phyloP scores from a whole-genome alignment of 108 stramenopile genomes.

The Cyclotella baltica region DNA sequence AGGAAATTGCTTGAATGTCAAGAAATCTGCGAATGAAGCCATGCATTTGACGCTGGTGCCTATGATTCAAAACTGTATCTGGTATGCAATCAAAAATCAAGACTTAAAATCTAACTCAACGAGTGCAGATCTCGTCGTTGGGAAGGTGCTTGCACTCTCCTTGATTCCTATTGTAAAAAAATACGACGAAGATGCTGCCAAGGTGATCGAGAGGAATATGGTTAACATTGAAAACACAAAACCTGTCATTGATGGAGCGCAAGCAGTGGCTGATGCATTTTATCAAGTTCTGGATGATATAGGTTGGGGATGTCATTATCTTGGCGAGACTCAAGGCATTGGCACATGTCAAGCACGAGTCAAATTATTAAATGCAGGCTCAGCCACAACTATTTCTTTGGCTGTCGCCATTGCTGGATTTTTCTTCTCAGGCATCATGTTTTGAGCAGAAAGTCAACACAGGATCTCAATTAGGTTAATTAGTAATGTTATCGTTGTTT shows the following conservation, averaged over 20 bases:
- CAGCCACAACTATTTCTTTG: not conserved
- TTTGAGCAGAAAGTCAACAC: not conserved
- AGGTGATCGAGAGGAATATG: slow-evolving; percentile 74
- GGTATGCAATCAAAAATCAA: slow-evolving; percentile 71
- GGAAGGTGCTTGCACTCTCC: slow-evolving; percentile 71
- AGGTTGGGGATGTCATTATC: slow-evolving; percentile 60
- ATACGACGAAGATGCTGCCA: slow-evolving; percentile 58
- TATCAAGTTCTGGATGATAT: slow-evolving; percentile 58
- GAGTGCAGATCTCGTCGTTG: slow-evolving; percentile 57
- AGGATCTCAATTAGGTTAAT: too few relatives aligned
- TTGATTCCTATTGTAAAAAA: slow-evolving; percentile 69
- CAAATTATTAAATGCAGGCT: not conserved
- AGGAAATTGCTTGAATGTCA: slow-evolving; percentile 63
- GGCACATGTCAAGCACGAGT: slow-evolving; percentile 56
- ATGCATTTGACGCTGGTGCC: slow-evolving; percentile 67
- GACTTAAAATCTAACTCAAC: slow-evolving; percentile 38
- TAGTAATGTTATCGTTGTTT: too few relatives aligned
- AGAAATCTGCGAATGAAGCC: slow-evolving; percentile 59
- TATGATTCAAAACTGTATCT: slow-evolving; percentile 73
- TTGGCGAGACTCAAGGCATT: slow-evolving; percentile 63
- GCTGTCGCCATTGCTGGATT: not conserved
- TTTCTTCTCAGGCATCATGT: not conserved
- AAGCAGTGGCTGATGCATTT: slow-evolving; percentile 75
- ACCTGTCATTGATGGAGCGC: slow-evolving; percentile 67
- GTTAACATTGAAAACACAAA: slow-evolving; percentile 39